phyloP scores from a whole-genome alignment of 2,329 filamentous ascomycete species.

The Lachnellula willkommii region DNA sequence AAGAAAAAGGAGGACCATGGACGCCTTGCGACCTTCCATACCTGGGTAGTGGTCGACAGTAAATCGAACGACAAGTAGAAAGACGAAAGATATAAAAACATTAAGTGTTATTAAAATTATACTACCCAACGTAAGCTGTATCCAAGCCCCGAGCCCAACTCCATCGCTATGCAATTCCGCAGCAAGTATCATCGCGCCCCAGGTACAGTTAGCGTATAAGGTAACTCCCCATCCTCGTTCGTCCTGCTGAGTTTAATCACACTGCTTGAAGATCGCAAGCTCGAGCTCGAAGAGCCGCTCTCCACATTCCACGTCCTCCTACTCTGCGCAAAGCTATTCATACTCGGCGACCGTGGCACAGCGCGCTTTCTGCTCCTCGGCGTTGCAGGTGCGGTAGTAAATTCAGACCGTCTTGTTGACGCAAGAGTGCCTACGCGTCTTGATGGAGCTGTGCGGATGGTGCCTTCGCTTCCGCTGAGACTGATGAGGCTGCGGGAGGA shows the following conservation, averaged over 20 bases:
- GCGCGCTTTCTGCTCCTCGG: constrained; percentile 20
- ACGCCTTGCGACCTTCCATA: background rate
- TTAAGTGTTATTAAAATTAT: constrained; percentile 19
- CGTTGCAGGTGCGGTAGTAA: constrained; percentile 25
- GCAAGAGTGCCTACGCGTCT: constrained; percentile 12
- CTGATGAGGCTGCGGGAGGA: constrained; percentile 20
- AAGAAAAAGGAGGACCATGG: background rate
- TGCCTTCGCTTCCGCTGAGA: constrained; percentile 26
- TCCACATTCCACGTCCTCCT: constrained; percentile 20
- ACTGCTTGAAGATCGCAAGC: constrained; percentile 25
- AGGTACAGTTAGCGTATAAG: constrained; percentile 27
- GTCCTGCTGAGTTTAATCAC: constrained; percentile 26
- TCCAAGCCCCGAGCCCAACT: constrained; percentile 14
- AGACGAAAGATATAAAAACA: constrained; percentile 6
- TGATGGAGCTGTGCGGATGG: constrained; percentile 26
- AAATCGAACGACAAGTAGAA: background rate
- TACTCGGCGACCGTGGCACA: constrained; percentile 18
- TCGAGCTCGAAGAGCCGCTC: constrained; percentile 19
- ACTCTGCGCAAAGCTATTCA: constrained; percentile 24
- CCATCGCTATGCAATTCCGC: constrained; percentile 21
- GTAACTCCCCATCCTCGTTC: constrained; percentile 21
- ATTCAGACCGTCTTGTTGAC: constrained; percentile 13
- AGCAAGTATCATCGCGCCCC: constrained; percentile 8
- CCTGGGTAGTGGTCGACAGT: background rate
- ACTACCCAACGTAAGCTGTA: constrained; percentile 1